Conservation (phyloP, 1,284 basidiomycete genomes). For the Retiboletus flavoniger region DNA sequence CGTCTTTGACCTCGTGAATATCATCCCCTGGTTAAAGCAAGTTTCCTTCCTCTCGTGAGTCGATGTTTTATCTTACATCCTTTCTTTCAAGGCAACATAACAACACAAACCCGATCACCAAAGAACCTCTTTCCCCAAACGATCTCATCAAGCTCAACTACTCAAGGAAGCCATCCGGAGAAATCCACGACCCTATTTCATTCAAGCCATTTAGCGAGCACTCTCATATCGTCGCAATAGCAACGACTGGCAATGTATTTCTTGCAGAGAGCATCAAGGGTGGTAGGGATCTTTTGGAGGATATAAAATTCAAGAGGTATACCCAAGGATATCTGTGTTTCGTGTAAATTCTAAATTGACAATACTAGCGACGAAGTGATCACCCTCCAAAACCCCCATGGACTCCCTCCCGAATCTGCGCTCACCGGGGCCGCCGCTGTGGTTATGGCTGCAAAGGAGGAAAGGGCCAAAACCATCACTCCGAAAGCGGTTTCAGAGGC, state of each 20-base stretch:
- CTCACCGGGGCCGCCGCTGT: constrained; percentile 36
- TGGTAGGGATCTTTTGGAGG: constrained; percentile 82
- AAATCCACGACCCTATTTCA: constrained; percentile 88
- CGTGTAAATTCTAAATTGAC: background rate
- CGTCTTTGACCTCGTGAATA: constrained; percentile 87
- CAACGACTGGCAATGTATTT: constrained; percentile 90
- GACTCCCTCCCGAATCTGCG: constrained; percentile 57
- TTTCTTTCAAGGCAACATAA: constrained; percentile 59
- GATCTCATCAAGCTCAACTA: constrained; percentile 91
- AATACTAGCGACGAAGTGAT: constrained; percentile 78
- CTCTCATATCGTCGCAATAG: constrained; percentile 87
- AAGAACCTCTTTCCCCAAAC: constrained; percentile 72
- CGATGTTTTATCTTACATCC: constrained; percentile 18
- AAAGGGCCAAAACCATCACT: constrained; percentile 36
- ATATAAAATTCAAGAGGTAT: constrained; percentile 83
- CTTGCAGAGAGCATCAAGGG: constrained; percentile 87
- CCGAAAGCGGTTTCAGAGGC: constrained; percentile 40
- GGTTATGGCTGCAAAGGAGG: constrained; percentile 28
- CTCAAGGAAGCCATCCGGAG: constrained; percentile 73
- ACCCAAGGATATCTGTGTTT: constrained; percentile 11
- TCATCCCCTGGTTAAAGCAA: constrained; percentile 91
- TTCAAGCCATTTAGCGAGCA: constrained; percentile 93
- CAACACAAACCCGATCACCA: constrained; percentile 84
- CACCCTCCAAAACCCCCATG: constrained; percentile 88
- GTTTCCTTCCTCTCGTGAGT: constrained; percentile 32